Percentiles rank a stretch among this genome's conserved stretches.
These are phyloP conservation scores for Arthroderma uncinatum DNA, from an alignment of 2,329 filamentous ascomycete genomes.

Conservation along the genomic window DNA sequence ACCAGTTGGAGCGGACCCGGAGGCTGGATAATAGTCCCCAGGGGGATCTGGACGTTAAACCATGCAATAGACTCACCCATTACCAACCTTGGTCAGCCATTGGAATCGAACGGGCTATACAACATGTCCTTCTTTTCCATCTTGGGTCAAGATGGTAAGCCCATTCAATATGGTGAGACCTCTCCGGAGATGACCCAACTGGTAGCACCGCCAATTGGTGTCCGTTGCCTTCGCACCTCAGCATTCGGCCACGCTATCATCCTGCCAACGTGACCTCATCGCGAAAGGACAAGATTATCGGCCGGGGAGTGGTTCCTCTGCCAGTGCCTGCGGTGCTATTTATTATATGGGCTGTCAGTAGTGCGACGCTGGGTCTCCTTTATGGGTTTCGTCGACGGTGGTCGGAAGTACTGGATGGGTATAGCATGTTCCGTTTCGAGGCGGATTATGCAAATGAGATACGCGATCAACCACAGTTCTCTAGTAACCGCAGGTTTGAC, in stretches of 20 bases:
- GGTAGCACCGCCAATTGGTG: neutral
- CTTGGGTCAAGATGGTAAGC: neutral
- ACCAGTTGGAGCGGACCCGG: slow-evolving; percentile 7
- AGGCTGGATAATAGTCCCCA: slow-evolving; percentile 8
- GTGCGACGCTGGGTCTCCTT: slow-evolving; percentile 8
- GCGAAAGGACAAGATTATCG: too few relatives aligned
- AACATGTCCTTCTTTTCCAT: slow-evolving; percentile 6
- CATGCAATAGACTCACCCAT: neutral
- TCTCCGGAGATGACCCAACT: neutral
- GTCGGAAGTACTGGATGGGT: slow-evolving; percentile 12
- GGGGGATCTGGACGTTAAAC: neutral
- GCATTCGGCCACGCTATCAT: neutral
- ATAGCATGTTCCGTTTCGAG: slow-evolving; percentile 12
- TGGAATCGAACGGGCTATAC: neutral
- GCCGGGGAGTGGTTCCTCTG: too few relatives aligned
- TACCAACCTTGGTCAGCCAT: neutral
- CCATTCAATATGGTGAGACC: neutral
- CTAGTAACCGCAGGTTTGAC: neutral
- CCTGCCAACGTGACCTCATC: too few relatives aligned
- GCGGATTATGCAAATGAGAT: neutral
- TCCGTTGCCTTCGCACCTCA: neutral
- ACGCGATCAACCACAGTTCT: neutral
- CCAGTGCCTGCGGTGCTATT: neutral
- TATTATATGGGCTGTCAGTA: slow-evolving; percentile 10
- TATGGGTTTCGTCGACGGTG: slow-evolving; percentile 12